Base-by-base conservation (phyloP, 2,329 filamentous ascomycete genomes). In the Hypoxylon sp. region DNA sequence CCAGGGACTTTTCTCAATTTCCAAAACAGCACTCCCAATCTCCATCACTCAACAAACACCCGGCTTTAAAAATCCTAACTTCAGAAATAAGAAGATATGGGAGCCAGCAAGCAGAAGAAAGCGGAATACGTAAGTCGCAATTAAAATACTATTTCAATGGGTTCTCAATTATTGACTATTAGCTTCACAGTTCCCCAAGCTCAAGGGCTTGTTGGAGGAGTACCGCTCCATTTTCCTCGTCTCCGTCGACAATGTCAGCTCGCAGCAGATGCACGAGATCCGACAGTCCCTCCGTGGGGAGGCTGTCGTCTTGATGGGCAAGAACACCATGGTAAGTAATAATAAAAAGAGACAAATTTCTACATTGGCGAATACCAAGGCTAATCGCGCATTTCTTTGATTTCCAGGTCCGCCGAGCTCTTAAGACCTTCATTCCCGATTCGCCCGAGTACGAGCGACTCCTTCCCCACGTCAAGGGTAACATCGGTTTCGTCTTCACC, bases 181-280 rank as follows among this genome's bases (percentile, higher is more conserved):
- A 37, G 54, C 14, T 42, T 29, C 42, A 47, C 97, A 99, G 91
- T 99, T 99, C 89, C 95, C 98, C 85, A 98, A 98, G 94, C 94
- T 99, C 84, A 97, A 98, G 92, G 84, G 84, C 85, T 91, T 98
- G 84, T 92, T 99, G 84, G 93, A 98, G 88, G 91, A 94, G 84
- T 98, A 97, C 92, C 90, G 90, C 84, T 95, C 92, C 81, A 92
- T 98, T 88, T 98, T 99, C 93, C 94, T 99, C 84, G 94, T 97
- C 84, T 82, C 90, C 82, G 92, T 95, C 82, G 93, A 98, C 94
- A 99, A 98, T 99, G 96, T 99, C 91, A 94, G 92, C 85, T 99
- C 96, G 78, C 96, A 99, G 91, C 97, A 99, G 91, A 99, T 99
- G 97, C 96, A 99, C 93, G 96, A 99, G 91, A 98, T 99, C 85